Evolutionary conservation across 2,329 filamentous ascomycete species (phyloP).

Genomic region (Cladophialophora immunda): DNA sequence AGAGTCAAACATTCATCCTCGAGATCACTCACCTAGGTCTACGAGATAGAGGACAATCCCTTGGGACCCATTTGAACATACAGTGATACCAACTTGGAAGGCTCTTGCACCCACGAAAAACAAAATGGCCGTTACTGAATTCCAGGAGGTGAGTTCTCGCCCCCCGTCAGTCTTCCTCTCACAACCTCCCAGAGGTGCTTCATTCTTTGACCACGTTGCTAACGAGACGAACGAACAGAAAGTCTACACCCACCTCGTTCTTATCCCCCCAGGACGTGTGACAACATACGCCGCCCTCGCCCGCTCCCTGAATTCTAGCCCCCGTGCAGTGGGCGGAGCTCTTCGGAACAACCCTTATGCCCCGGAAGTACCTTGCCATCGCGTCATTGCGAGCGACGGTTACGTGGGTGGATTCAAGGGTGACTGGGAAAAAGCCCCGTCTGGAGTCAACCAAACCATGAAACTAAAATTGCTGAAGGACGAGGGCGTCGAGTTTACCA

Average conservation of each 20-base stretch:
- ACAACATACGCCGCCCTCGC: slow-evolving; percentile 81
- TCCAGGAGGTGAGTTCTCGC: slow-evolving; percentile 35
- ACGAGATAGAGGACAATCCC: not conserved
- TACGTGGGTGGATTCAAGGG: slow-evolving; percentile 59
- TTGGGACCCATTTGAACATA: not conserved
- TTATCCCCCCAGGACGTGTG: slow-evolving; percentile 77
- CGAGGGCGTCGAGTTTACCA: slow-evolving; percentile 49
- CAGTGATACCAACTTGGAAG: not conserved
- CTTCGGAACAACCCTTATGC: slow-evolving; percentile 55
- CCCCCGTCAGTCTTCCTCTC: not conserved
- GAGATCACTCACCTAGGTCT: not conserved
- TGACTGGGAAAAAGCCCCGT: slow-evolving; percentile 57
- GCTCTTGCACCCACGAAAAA: not conserved
- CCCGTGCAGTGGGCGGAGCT: slow-evolving; percentile 51
- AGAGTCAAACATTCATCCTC: too few species aligned
- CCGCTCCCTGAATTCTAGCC: slow-evolving; percentile 51
- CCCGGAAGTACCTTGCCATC: slow-evolving; percentile 54
- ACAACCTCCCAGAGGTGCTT: not conserved
- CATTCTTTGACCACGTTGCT: too few species aligned
- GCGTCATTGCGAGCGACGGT: slow-evolving; percentile 42
- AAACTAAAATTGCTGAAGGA: slow-evolving; percentile 47
- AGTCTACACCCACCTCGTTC: slow-evolving; percentile 76
- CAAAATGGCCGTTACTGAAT: slow-evolving; percentile 33
- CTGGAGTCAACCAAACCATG: slow-evolving; percentile 53
- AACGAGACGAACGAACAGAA: slow-evolving; percentile 24